Conservation (phyloP, 2,329 filamentous ascomycete species). For the Pyricularia sp. region DNA sequence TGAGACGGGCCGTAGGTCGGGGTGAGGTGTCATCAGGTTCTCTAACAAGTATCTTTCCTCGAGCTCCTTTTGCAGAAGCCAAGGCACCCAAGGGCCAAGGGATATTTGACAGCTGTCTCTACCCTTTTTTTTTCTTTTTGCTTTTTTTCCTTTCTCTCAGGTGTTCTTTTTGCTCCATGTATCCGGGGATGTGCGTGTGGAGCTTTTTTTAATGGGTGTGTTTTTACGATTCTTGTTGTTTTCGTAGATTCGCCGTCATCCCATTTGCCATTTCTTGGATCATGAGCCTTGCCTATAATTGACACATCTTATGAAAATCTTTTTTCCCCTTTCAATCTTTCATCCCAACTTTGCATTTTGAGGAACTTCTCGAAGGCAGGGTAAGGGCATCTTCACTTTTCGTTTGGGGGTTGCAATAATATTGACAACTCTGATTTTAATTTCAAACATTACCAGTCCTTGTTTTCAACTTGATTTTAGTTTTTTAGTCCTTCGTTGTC, state of each 20-base stretch:
- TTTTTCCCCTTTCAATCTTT: background rate
- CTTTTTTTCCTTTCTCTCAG: too few species aligned
- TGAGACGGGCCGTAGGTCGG: background rate
- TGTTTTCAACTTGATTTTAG: background rate
- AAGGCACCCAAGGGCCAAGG: too few species aligned
- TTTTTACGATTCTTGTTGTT: too few species aligned
- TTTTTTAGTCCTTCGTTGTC: too few species aligned
- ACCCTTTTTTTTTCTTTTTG: background rate
- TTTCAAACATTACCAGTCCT: background rate
- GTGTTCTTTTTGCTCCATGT: too few species aligned
- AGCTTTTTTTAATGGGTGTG: too few species aligned
- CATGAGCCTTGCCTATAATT: background rate
- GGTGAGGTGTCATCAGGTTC: background rate
- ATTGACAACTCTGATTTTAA: background rate
- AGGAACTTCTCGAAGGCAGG: too few species aligned
- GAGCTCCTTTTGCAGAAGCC: too few species aligned
- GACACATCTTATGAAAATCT: background rate
- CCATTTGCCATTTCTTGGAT: background rate
- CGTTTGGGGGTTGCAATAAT: background rate
- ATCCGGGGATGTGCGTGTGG: too few species aligned
- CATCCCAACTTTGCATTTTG: too few species aligned
- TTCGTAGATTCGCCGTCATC: too few species aligned
- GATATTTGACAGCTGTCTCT: too few species aligned
- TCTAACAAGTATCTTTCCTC: background rate
- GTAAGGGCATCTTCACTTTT: background rate